Percentiles rank a stretch among this genome's conserved stretches.
Evolutionary conservation across 2,329 filamentous ascomycete genomes (phyloP).

Genomic region (Madurella mycetomatis): DNA sequence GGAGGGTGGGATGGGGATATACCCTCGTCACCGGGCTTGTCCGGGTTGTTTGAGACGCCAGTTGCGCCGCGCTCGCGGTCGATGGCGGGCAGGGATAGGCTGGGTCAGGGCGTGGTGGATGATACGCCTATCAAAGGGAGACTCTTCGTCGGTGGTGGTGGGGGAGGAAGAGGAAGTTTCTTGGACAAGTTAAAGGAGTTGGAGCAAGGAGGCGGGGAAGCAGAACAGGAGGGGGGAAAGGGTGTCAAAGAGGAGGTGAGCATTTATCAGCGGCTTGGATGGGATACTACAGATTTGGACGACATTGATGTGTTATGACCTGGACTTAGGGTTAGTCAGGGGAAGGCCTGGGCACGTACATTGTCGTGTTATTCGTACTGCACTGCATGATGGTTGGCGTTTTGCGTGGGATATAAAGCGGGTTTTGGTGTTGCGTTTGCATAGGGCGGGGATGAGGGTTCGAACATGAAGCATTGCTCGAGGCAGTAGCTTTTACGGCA

Average conservation of each 20-base stretch:
- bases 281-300: constrained; percentile 52
- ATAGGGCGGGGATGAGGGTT: too few species aligned
- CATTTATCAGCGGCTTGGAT: constrained; percentile 53
- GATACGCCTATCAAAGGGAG: constrained; percentile 22
- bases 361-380: neutral
- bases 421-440: neutral
- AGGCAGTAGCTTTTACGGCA: too few species aligned
- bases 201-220: neutral
- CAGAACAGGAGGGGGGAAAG: constrained; percentile 11
- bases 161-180: constrained; percentile 1
- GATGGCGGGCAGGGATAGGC: neutral
- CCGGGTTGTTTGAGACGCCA: constrained; percentile 28
- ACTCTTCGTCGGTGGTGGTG: constrained; percentile 3
- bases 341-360: neutral
- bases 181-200: neutral
- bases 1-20: neutral
- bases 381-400: neutral
- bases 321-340: neutral
- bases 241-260: constrained; percentile 34
- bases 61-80: constrained; percentile 17
- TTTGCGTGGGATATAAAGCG: neutral
- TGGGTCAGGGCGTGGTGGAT: constrained; percentile 7
- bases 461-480: too few species aligned
- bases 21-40: constrained; percentile 20
- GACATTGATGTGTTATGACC: constrained; percentile 34